Conservation (phyloP, 106 monocot species). For the Allium cepa region DNA sequence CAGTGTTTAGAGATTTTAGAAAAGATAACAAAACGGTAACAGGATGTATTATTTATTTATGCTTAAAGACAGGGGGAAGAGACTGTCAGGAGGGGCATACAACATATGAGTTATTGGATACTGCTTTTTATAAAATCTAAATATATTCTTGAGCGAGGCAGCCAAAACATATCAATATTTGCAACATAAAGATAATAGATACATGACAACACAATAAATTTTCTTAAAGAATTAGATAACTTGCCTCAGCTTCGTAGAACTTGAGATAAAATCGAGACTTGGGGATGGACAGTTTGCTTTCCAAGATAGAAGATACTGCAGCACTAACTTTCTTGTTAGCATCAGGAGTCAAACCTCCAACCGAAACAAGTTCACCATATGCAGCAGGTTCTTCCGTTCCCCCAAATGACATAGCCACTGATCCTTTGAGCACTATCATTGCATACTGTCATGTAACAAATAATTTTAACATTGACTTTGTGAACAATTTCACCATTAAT, state of each 20-base stretch:
- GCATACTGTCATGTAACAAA: neutral
- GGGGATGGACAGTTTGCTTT: neutral
- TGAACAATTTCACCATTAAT: neutral
- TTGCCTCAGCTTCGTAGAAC: neutral
- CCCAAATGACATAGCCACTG: neutral
- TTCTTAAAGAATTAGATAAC: neutral
- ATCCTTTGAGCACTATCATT: neutral
- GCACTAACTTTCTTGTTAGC: neutral
- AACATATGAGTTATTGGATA: too few species aligned
- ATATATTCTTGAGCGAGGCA: too few species aligned
- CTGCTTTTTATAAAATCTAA: too few species aligned
- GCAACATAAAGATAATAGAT: too few species aligned
- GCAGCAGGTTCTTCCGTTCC: neutral
- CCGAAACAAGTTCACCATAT: neutral
- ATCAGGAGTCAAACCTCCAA: neutral
- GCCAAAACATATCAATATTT: too few species aligned
- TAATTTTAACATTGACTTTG: neutral
- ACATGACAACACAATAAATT: too few species aligned
- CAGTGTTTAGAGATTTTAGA: too few species aligned
- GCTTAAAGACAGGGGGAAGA: too few species aligned
- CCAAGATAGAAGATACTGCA: neutral
- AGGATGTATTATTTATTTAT: too few species aligned
- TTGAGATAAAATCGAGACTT: neutral
- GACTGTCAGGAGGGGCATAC: too few species aligned
- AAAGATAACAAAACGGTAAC: too few species aligned